Percentiles rank a stretch among this genome's conserved stretches.
phyloP scores from a whole-genome alignment of 2,329 filamentous ascomycete genomes.

The Exophiala dermatitidis region DNA sequence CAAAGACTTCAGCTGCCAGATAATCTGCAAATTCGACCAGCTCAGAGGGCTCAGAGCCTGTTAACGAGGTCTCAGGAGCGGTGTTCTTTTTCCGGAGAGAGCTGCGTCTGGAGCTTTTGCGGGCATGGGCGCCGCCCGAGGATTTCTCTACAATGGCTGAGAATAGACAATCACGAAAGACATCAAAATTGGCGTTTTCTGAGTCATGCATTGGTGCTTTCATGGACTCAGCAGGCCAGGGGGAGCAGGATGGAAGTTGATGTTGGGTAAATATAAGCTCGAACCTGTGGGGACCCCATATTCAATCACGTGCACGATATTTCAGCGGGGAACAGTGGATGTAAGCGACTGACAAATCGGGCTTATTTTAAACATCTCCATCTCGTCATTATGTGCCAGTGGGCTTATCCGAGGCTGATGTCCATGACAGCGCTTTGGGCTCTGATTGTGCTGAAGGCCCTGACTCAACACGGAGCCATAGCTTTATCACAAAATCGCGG shows the following conservation, averaged over 20 bases:
- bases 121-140: conserved; percentile 27
- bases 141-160: conserved; percentile 59
- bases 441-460: too few relatives aligned
- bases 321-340: too few relatives aligned
- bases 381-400: background rate
- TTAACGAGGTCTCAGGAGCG: conserved; percentile 12
- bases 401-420: background rate
- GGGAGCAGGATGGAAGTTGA: too few relatives aligned
- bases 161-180: conserved; percentile 69
- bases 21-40: conserved; percentile 77
- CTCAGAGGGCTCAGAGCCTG: conserved; percentile 52
- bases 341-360: too few relatives aligned
- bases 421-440: too few relatives aligned
- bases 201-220: conserved; percentile 27
- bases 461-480: too few relatives aligned
- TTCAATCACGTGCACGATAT: background rate
- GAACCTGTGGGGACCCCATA: too few relatives aligned
- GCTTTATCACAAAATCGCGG: background rate
- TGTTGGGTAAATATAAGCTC: too few relatives aligned
- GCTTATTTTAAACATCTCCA: too few relatives aligned
- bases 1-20: conserved; percentile 63
- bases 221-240: background rate
- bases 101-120: conserved; percentile 15
- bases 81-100: conserved; percentile 37
- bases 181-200: conserved; percentile 51